phyloP scores from a whole-genome alignment of 2,329 filamentous ascomycete genomes.

The Aspergillus uvarum region DNA sequence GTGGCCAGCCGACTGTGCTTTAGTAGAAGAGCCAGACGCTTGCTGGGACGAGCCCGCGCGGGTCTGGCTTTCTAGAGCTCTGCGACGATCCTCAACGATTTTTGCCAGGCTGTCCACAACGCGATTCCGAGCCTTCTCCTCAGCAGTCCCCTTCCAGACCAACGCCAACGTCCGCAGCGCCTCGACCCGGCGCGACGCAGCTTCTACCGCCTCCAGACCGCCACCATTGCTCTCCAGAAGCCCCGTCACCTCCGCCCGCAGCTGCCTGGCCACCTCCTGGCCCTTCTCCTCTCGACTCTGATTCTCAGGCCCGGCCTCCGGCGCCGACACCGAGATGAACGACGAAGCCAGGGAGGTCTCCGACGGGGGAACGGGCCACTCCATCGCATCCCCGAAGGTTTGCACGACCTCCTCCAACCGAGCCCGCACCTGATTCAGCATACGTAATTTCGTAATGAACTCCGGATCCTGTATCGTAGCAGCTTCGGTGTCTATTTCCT shows the following conservation, averaged over 20 bases:
- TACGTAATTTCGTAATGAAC: conserved; percentile 77
- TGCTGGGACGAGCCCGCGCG: conserved; percentile 31
- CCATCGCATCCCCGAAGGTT: conserved; percentile 92
- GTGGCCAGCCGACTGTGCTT: conserved; percentile 14
- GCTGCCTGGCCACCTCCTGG: conserved; percentile 69
- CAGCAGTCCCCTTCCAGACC: conserved; percentile 95
- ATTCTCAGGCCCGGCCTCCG: conserved; percentile 65
- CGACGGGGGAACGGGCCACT: conserved; percentile 87
- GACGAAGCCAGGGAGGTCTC: conserved; percentile 80
- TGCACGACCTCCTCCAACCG: conserved; percentile 89
- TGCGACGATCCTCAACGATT: conserved; percentile 73
- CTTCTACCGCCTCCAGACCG: conserved; percentile 62
- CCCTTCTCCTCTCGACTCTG: conserved; percentile 82
- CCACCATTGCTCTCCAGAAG: conserved; percentile 62
- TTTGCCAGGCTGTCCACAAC: conserved; percentile 81
- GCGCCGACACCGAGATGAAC: conserved; percentile 86
- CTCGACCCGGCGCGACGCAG: conserved; percentile 71
- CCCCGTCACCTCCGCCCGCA: conserved; percentile 66
- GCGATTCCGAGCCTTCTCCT: conserved; percentile 79
- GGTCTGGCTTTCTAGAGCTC: conserved; percentile 44
- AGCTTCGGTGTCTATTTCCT: conserved; percentile 6
- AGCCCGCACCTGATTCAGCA: conserved; percentile 74
- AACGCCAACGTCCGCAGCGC: conserved; percentile 70
- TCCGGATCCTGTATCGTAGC: conserved; percentile 49
- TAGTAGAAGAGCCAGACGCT: conserved; percentile 1